phyloP scores from a whole-genome alignment of 768 basidiomycete genomes.

The Psilocybe tampanensis region DNA sequence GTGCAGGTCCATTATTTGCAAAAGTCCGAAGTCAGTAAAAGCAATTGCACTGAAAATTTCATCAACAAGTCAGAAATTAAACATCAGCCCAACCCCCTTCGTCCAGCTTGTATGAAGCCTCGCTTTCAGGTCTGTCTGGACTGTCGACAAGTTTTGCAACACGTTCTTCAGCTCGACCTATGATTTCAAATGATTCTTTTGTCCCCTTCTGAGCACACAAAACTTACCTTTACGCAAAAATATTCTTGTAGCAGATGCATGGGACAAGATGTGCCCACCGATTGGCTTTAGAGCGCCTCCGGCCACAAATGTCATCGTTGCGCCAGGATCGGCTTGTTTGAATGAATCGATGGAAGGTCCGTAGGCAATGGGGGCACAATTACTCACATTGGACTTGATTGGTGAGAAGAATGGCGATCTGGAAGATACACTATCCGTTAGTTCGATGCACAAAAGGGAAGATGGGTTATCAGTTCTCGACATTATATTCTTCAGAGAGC shows the following conservation, averaged over 20 bases:
- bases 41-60: too few relatives aligned
- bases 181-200: neutral
- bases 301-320: conserved; percentile 93
- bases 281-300: conserved; percentile 92
- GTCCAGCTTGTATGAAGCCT: conserved; percentile 89
- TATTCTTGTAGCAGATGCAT: conserved; percentile 85
- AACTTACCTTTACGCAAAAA: conserved; percentile 82
- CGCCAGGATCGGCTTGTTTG: conserved; percentile 84
- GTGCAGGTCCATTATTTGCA: neutral
- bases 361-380: neutral
- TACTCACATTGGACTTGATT: conserved; percentile 88
- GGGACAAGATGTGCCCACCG: conserved; percentile 87
- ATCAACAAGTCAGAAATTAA: conserved; percentile 27
- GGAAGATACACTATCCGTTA: conserved; percentile 2
- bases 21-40: neutral
- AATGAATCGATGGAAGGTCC: neutral
- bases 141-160: conserved; percentile 91
- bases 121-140: conserved; percentile 87
- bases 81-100: conserved; percentile 92
- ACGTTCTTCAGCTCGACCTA: conserved; percentile 88
- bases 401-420: conserved; percentile 87
- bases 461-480: conserved; percentile 30
- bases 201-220: neutral
- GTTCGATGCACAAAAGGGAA: neutral
- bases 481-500: conserved; percentile 91